Evolutionary conservation across 2,329 filamentous ascomycete species (phyloP), one percentile per base, ranked within the genome.

Genomic region (Colletotrichum spinosum): DNA sequence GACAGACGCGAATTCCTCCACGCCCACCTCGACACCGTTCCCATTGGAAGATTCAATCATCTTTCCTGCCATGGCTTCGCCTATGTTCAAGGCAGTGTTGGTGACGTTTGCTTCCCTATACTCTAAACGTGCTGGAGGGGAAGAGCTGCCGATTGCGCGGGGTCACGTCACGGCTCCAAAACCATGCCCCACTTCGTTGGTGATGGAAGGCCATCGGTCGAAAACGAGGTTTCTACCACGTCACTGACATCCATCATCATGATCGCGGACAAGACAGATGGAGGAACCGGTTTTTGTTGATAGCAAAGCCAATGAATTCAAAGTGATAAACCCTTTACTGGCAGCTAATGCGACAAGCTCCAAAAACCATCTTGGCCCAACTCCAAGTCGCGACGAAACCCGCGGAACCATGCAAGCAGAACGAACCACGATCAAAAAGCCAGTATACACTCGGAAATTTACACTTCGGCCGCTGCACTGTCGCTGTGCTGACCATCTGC

Each of bases 341-440:
- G 35, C 49, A 62, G 46, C 17, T 62, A 65, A 65, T 65, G 62
- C 41, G 46, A 65, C 52, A 44, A 64, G 56, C 56, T 49, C 50
- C 44, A 15, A 33, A 34, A 49, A 55, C 49, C 44, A 64, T 50
- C 44, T 50, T 33, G 45, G 55, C 34, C 61, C 56, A 62, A 62
- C 57, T 65, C 62, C 49, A 38, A 52, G 34, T 52, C 49, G 37
- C 49, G 49, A 39, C 35, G 11, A 17, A 17, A 17, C 59, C 42
- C 48, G 62, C 58, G 48, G 17, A 55, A 62, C 52, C 10, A 62
- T 53, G 41, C 52, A 65, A 34, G 51, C 37, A 56, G 25, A 60
- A 56, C 38, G 11, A 34, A 53, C 57, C 13, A 38, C 15, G 25
- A 25, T 25, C 25, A 25, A 25, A 25, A 25, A 39, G 37, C 50